A percentile compares a stretch with the other conserved stretches of the same genome.
phyloP scores from a whole-genome alignment of 1,284 basidiomycete species.

The Macrocystidia cucumis region DNA sequence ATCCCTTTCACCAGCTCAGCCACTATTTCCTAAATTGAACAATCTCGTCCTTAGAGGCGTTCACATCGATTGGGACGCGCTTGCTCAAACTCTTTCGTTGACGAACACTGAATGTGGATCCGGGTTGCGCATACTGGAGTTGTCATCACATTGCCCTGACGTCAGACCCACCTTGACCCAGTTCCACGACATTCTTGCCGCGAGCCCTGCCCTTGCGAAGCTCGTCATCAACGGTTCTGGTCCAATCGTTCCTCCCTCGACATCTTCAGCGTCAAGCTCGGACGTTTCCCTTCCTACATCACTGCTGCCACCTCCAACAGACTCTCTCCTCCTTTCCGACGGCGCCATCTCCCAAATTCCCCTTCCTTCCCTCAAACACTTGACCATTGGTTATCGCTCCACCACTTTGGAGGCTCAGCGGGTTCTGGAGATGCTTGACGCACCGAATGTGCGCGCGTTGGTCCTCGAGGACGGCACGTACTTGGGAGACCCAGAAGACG shows the following conservation, averaged over 20 bases:
- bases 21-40: conserved; percentile 31
- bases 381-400: conserved; percentile 32
- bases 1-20: conserved; percentile 6
- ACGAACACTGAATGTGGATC: too few relatives aligned
- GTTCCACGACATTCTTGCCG: conserved; percentile 29
- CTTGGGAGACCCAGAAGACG: conserved; percentile 24
- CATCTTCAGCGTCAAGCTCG: too few relatives aligned
- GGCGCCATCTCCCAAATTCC: conserved; percentile 17
- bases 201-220: conserved; percentile 27
- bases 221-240: conserved; percentile 40
- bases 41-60: conserved; percentile 40
- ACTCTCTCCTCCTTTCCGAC: conserved; percentile 13
- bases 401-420: conserved; percentile 23
- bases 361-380: conserved; percentile 24
- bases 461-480: conserved; percentile 32
- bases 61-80: conserved; percentile 36
- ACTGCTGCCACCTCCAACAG: conserved; percentile 11
- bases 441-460: conserved; percentile 23
- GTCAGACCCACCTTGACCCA: conserved; percentile 36
- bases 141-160: conserved; percentile 37
- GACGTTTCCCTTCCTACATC: conserved; percentile 16
- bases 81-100: conserved; percentile 22
- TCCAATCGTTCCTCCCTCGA: too few relatives aligned
- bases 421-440: conserved; percentile 27
- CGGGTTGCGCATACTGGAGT: conserved; percentile 29